phyloP scores from a whole-genome alignment of 306 rosid species.

The Echinosophora koreensis region DNA sequence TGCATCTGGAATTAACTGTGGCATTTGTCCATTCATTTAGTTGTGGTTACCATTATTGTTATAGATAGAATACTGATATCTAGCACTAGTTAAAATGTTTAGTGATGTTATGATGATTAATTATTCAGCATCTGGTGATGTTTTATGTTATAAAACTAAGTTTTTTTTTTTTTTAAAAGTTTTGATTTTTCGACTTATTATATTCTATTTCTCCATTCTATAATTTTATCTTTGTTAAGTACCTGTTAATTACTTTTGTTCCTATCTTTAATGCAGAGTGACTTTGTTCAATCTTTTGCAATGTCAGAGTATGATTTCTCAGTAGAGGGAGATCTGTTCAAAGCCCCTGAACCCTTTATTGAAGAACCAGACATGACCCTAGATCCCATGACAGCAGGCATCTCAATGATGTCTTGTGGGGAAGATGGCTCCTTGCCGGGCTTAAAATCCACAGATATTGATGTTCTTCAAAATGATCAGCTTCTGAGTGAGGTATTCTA shows the following conservation, averaged over 20 bases:
- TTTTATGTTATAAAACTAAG: background rate
- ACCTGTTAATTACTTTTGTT: slow-evolving; percentile 24
- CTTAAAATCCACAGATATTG: slow-evolving; percentile 72
- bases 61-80: background rate
- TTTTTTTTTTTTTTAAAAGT: too few species aligned
- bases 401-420: slow-evolving; percentile 84
- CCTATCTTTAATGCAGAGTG: slow-evolving; percentile 57
- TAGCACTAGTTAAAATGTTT: background rate
- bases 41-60: slow-evolving; percentile 1
- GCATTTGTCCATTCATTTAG: background rate
- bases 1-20: background rate
- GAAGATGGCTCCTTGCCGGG: slow-evolving; percentile 74
- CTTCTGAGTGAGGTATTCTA: slow-evolving; percentile 82
- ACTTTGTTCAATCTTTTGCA: slow-evolving; percentile 61
- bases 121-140: slow-evolving; percentile 4
- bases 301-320: slow-evolving; percentile 82
- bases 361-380: slow-evolving; percentile 67
- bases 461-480: slow-evolving; percentile 80
- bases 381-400: slow-evolving; percentile 72
- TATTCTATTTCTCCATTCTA: background rate
- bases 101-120: background rate
- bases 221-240: background rate
- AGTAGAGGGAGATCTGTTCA: slow-evolving; percentile 89
- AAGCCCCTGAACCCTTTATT: slow-evolving; percentile 86
- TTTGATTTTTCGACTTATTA: background rate